phyloP scores from a whole-genome alignment of 768 basidiomycete species.

The Tylopilus rubrobrunneus region DNA sequence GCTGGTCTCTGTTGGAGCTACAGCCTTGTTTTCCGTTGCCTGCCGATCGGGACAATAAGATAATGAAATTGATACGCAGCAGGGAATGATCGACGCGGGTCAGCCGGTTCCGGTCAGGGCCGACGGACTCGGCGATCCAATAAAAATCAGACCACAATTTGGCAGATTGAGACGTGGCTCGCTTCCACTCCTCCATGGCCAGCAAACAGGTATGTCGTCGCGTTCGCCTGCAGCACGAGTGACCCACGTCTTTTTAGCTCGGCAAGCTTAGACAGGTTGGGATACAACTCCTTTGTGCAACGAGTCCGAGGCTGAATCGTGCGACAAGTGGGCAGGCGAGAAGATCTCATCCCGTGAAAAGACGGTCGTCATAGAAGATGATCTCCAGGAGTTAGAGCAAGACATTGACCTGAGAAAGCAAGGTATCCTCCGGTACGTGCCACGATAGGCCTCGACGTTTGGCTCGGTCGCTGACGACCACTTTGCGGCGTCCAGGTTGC shows the following conservation, averaged over 20 bases:
- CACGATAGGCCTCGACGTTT: neutral
- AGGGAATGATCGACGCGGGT: conserved; percentile 2
- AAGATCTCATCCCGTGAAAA: conserved; percentile 83
- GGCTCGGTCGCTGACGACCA: neutral
- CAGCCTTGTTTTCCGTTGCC: neutral
- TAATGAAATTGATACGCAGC: neutral
- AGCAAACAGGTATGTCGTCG: conserved; percentile 53
- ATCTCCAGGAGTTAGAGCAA: conserved; percentile 76
- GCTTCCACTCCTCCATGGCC: conserved; percentile 42
- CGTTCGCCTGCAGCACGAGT: neutral
- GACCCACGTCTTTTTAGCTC: conserved; percentile 41
- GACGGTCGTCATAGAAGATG: conserved; percentile 63
- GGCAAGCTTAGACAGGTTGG: conserved; percentile 75
- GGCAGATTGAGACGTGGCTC: neutral
- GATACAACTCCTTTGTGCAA: neutral
- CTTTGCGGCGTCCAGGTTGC: conserved; percentile 45
- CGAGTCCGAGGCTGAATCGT: conserved; percentile 18
- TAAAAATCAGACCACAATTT: conserved; percentile 20
- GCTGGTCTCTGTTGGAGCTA: no score
- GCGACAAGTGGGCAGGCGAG: conserved; percentile 78
- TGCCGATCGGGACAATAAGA: neutral
- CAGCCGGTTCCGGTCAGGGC: conserved; percentile 8
- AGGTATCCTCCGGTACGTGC: conserved; percentile 65
- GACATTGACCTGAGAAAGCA: conserved; percentile 79
- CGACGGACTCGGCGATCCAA: conserved; percentile 10